Evolutionary conservation across 208 protist species (phyloP).

Genomic region (Trypanosoma congolense): DNA sequence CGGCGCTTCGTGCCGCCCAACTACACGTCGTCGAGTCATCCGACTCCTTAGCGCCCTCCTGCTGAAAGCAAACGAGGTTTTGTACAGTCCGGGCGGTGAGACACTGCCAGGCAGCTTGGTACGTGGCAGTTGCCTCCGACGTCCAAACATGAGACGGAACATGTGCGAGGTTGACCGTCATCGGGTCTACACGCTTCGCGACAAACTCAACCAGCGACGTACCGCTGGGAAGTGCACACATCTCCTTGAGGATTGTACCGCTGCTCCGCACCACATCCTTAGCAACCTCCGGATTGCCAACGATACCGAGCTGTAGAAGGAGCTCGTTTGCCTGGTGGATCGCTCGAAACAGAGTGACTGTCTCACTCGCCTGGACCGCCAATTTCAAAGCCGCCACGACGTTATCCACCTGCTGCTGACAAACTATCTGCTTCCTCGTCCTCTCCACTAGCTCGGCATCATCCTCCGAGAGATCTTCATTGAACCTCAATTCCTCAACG

Average conservation of each 20-base stretch:
- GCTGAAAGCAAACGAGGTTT: slow-evolving; percentile 31
- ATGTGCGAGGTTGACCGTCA: slow-evolving; percentile 33
- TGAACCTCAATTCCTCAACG: slow-evolving; percentile 14
- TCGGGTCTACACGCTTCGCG: slow-evolving; percentile 15
- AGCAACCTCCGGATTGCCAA: slow-evolving; percentile 17
- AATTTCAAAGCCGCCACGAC: slow-evolving; percentile 19
- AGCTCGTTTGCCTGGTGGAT: slow-evolving; percentile 69
- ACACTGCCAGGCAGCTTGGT: slow-evolving; percentile 38
- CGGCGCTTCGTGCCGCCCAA: neutral
- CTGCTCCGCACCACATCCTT: slow-evolving; percentile 15
- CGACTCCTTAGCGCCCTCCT: slow-evolving; percentile 27
- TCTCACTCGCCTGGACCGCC: slow-evolving; percentile 31
- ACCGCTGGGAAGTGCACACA: neutral
- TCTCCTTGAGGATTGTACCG: slow-evolving; percentile 13
- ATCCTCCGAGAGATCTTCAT: slow-evolving; percentile 5
- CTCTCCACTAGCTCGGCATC: slow-evolving; percentile 29
- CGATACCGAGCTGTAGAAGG: slow-evolving; percentile 35
- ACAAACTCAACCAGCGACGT: slow-evolving; percentile 17
- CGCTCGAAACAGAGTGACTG: slow-evolving; percentile 40
- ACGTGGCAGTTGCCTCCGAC: slow-evolving; percentile 24
- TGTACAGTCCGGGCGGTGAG: slow-evolving; percentile 28
- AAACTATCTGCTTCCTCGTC: slow-evolving; percentile 45
- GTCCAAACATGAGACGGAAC: slow-evolving; percentile 41
- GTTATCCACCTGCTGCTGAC: slow-evolving; percentile 46
- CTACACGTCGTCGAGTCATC: slow-evolving; percentile 11